These are phyloP conservation scores for Hymenoscyphus occultus DNA, from an alignment of 2,329 filamentous ascomycete genomes.

Conservation along the genomic window DNA sequence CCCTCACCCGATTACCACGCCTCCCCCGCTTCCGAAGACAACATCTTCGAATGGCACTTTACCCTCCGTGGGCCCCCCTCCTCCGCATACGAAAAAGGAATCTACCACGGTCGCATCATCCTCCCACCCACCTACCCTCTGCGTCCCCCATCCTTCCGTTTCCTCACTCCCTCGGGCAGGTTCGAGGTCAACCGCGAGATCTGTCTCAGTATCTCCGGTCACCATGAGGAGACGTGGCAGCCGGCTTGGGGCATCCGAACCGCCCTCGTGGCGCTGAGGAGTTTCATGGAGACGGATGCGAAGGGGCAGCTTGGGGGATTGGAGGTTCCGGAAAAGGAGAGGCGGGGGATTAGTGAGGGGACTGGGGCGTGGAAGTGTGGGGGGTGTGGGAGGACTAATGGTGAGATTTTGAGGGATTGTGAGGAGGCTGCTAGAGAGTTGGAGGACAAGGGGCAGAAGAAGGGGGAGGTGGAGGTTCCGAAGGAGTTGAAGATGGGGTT, in stretches of 20 bases:
- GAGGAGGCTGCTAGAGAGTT: slow-evolving; percentile 50
- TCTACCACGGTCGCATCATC: slow-evolving; percentile 95
- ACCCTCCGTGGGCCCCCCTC: slow-evolving; percentile 90
- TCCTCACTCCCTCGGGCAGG: slow-evolving; percentile 84
- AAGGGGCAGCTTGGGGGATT: slow-evolving; percentile 87
- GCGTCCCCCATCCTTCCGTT: slow-evolving; percentile 91
- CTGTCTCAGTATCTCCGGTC: slow-evolving; percentile 87
- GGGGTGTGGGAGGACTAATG: slow-evolving; percentile 68
- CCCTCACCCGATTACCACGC: slow-evolving; percentile 86
- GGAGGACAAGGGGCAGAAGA: slow-evolving; percentile 41
- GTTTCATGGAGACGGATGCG: slow-evolving; percentile 90
- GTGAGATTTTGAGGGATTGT: slow-evolving; percentile 69
- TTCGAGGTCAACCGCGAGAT: slow-evolving; percentile 98
- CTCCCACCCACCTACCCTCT: slow-evolving; percentile 88
- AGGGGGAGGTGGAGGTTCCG: slow-evolving; percentile 45
- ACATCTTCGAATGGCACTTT: slow-evolving; percentile 99
- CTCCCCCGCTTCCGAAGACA: slow-evolving; percentile 72
- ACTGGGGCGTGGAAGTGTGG: slow-evolving; percentile 66
- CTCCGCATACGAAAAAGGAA: slow-evolving; percentile 54
- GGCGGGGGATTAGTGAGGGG: slow-evolving; percentile 66
- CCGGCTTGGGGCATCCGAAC: slow-evolving; percentile 96
- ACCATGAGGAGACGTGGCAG: slow-evolving; percentile 98
- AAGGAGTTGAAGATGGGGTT: slow-evolving; percentile 61
- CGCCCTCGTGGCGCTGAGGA: slow-evolving; percentile 73
- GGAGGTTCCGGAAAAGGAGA: slow-evolving; percentile 66